These are phyloP conservation scores for Onygenales sp. DNA, from an alignment of 2,329 filamentous ascomycete genomes.

Conservation along the genomic window DNA sequence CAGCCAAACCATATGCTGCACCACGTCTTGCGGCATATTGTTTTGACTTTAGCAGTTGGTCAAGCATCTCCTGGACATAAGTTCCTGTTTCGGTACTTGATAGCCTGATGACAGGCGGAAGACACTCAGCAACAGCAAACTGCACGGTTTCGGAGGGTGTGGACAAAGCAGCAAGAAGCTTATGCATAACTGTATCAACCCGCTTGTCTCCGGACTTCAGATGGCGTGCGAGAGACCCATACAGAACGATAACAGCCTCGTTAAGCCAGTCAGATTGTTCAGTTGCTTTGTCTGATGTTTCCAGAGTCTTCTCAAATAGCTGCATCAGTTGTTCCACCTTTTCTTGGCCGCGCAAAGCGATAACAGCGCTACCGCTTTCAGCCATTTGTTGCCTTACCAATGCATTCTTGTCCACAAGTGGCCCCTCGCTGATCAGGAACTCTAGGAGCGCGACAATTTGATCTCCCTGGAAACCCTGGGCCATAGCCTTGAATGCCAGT, in stretches of 20 bases:
- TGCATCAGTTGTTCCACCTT: constrained; percentile 87
- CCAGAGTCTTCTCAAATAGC: constrained; percentile 80
- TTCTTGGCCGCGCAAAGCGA: constrained; percentile 68
- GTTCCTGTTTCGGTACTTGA: constrained; percentile 66
- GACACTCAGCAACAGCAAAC: constrained; percentile 87
- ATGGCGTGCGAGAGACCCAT: constrained; percentile 86
- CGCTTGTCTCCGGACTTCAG: constrained; percentile 75
- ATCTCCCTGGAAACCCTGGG: constrained; percentile 56
- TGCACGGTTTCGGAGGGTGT: constrained; percentile 96
- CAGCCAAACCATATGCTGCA: constrained; percentile 88
- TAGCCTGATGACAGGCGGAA: constrained; percentile 80
- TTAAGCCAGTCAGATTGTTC: constrained; percentile 82
- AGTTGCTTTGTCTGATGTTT: constrained; percentile 70
- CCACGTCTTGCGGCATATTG: constrained; percentile 89
- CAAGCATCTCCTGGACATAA: constrained; percentile 72
- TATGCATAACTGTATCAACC: constrained; percentile 77
- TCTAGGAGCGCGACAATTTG: constrained; percentile 69
- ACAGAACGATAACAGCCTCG: constrained; percentile 95
- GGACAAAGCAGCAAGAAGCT: constrained; percentile 75
- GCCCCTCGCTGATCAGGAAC: constrained; percentile 78
- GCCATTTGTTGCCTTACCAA: constrained; percentile 83
- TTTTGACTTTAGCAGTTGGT: constrained; percentile 75
- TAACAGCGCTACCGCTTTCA: constrained; percentile 72
- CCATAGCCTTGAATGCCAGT: constrained; percentile 74
- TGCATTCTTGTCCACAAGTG: constrained; percentile 71